Conservation (phyloP, 768 basidiomycete genomes). For the Austroboletus eburneus region DNA sequence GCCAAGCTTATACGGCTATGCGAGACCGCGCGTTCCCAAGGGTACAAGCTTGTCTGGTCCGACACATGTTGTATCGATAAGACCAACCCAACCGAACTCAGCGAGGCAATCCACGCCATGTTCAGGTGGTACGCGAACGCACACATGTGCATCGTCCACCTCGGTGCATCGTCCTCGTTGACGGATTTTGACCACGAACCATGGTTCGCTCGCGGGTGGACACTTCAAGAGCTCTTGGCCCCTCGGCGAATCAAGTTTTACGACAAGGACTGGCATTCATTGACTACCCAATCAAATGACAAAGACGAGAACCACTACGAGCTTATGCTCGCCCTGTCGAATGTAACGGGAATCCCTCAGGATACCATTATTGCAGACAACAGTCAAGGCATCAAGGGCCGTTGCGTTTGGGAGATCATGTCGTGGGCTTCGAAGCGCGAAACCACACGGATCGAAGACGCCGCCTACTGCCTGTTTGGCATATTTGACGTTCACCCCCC, state of each 20-base stretch:
- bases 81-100: constrained; percentile 22
- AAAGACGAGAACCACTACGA: constrained; percentile 22
- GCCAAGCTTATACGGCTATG: constrained; percentile 21
- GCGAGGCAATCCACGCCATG: no score
- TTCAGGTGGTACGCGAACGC: no score
- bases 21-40: constrained; percentile 14
- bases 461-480: constrained; percentile 27
- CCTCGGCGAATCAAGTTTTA: no score
- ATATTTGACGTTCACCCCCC: constrained; percentile 22
- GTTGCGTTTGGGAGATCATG: no score
- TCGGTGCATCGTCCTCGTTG: constrained; percentile 12
- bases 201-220: constrained; percentile 33
- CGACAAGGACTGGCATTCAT: constrained; percentile 16
- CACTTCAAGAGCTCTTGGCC: no score
- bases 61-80: constrained; percentile 32
- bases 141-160: constrained; percentile 27
- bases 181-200: constrained; percentile 16
- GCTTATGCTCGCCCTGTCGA: no score
- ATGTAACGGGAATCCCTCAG: no score
- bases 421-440: constrained; percentile 28
- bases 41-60: constrained; percentile 25
- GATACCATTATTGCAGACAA: no score
- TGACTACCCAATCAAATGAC: constrained; percentile 15
- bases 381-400: no score
- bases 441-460: constrained; percentile 28